Conservation (phyloP, 2,329 filamentous ascomycete species). For the Cyanodermella asteris region DNA sequence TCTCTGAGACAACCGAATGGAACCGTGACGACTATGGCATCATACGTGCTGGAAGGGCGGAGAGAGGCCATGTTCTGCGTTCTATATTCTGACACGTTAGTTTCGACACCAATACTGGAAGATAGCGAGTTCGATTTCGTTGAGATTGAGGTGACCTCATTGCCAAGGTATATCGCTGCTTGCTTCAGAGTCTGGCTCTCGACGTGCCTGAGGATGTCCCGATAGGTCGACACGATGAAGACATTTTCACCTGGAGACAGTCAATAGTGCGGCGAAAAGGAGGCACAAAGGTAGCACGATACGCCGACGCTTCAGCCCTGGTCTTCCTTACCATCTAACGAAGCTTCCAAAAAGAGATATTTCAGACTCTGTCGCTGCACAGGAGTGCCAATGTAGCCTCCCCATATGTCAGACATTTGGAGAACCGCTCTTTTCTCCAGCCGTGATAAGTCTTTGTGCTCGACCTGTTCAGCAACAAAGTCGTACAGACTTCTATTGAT, state of each 20-base stretch:
- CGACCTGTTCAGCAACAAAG: constrained; percentile 25
- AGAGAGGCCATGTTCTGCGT: constrained; percentile 18
- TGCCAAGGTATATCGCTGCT: no score
- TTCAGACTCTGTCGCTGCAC: constrained; percentile 37
- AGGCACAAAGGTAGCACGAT: no score
- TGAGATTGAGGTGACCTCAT: constrained; percentile 18
- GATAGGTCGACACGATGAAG: constrained; percentile 40
- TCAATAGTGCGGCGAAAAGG: no score
- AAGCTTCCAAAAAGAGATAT: constrained; percentile 44
- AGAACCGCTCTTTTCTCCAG: constrained; percentile 26
- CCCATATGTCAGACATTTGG: constrained; percentile 37
- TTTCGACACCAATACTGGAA: no score
- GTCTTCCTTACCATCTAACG: constrained; percentile 44
- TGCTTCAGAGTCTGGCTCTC: no score
- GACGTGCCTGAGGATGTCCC: constrained; percentile 31
- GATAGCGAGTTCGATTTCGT: no score
- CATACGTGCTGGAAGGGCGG: constrained; percentile 18
- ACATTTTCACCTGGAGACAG: constrained; percentile 41
- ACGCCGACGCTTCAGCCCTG: no score
- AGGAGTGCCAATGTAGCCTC: constrained; percentile 38
- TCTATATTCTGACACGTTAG: no score
- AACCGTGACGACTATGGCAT: constrained; percentile 29
- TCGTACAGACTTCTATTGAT: constrained; percentile 30
- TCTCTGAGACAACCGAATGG: constrained; percentile 32
- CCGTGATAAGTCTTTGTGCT: constrained; percentile 1